Percentiles rank a stretch among this genome's conserved stretches.
Conservation (phyloP, 768 basidiomycete genomes). For the Boletus rex-veris region DNA sequence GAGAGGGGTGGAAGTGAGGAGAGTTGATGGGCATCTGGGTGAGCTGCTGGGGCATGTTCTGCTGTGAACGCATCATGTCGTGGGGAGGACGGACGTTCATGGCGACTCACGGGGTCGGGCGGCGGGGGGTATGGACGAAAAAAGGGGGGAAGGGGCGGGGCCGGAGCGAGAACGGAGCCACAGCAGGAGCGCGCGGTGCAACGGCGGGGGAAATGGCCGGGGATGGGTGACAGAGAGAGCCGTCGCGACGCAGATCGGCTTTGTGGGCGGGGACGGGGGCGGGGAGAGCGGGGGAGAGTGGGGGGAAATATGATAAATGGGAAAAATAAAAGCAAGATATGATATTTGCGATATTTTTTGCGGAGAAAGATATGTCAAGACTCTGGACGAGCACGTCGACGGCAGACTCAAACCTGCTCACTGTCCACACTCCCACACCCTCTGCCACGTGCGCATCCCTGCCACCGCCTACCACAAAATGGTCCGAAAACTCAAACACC, state of each 20-base stretch:
- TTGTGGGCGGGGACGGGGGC: background rate
- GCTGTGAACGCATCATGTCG: constrained; percentile 45
- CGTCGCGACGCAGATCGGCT: constrained; percentile 20
- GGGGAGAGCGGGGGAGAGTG: background rate
- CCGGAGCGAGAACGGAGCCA: background rate
- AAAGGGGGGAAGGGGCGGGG: background rate
- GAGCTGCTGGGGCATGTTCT: constrained; percentile 42
- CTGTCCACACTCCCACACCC: constrained; percentile 27
- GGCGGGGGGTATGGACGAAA: background rate
- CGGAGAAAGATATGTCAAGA: constrained; percentile 25
- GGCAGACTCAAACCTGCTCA: constrained; percentile 26
- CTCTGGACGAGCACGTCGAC: constrained; percentile 28
- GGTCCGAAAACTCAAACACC: constrained; percentile 94
- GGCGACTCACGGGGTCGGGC: background rate
- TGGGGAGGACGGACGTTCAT: constrained; percentile 49
- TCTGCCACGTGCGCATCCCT: constrained; percentile 29
- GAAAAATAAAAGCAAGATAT: constrained; percentile 26
- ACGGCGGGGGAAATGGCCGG: constrained; percentile 2
- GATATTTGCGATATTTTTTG: constrained; percentile 28
- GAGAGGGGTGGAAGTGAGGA: constrained; percentile 37
- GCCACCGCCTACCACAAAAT: constrained; percentile 23
- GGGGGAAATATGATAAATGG: constrained; percentile 9
- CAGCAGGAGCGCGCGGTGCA: constrained; percentile 2
- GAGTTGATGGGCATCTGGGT: constrained; percentile 35
- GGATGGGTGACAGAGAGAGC: background rate